Base-by-base conservation (phyloP, 1,139 yeast species). In the Protomyces macrosporus region DNA sequence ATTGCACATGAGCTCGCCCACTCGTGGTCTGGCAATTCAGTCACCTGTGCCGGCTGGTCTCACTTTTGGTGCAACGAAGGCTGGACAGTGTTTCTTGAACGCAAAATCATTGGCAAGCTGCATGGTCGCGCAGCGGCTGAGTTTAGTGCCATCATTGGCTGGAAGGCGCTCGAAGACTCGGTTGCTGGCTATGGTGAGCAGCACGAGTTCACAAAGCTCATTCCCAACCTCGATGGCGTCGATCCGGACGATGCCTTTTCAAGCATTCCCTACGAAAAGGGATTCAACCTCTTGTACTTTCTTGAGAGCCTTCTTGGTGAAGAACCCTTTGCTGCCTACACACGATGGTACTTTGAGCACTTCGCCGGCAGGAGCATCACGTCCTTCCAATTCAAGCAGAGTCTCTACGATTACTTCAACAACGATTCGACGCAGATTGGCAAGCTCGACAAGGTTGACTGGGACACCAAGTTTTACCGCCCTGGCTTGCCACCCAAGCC, bases 51-150 rank as follows among this genome's bases (percentile, higher is more conserved):
- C 71, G 89, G 93, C 89, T 89, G 96, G 96, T 93, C 88, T 73
- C 96, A 90, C 76, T 89, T 90, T 74, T 90, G 96, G 95, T 80
- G 90, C 69, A 90, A 90, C 73, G 97, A 90, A 77, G 97, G 97
- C 51, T 90, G 97, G 97, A 89, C 97, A 14, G 97, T 90, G 35
- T 90, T 90, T 73, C 76, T 90, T 48, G 97, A 90, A 75, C 83
- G 97, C 74, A 80, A 96, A 71, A 90, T 90, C 67, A 78, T 85
- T 53, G 96, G 88, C 39, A 83, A 81, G 5, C 75, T 89, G 40
- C 88, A 88, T 71, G 96, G 96, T 51, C 93, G 87, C 70, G 76
- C 83, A 32, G 80, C 83, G 62, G 83, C 97, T 72, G 93, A 89
- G 70, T 88, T 90, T 72, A 80, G 85, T 66, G 90, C 95, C 52